Base-by-base conservation (phyloP, 805 yeast species). In the Kazachstania psychrophila region DNA sequence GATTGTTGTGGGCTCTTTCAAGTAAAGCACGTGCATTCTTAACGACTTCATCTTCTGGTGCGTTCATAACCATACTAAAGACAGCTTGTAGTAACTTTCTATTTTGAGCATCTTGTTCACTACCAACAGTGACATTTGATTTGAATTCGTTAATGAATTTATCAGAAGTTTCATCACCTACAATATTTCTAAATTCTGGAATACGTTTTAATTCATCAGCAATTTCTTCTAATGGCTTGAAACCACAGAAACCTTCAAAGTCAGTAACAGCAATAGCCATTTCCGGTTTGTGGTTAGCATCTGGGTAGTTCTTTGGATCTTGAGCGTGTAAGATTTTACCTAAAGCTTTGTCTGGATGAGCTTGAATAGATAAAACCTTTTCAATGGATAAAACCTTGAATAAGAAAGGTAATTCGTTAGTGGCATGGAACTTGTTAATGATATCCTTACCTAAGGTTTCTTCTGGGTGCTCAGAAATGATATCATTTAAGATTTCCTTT, bases 211-310 rank as follows among this genome's bases (percentile, higher is more conserved):
- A 70, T 44, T 84, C 77, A 31, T 66, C 66, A 33, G 79, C 79
- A 48, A 92, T 72, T 62, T 87, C 81, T 24, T 68, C 70, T 52
- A 88, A 72, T 15, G 98, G 98, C 58, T 92, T 80, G 69, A 92
- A 92, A 0, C 98, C 98, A 64, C 98, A 92, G 65, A 92, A 89
- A 0, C 96, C 97, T 67, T 92, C 97, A 52, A 92, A 92, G 42
- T 76, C 84, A 16, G 97, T 88, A 37, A 92, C 78, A 7, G 98
- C 98, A 54, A 92, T 76, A 34, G 98, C 97, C 98, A 92, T 92
- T 63, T 92, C 98, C n/a, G 98, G 98, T 68, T 92, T 92, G 65
- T 92, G 98, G 68, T 92, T 92, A 60, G 80, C 94, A 65, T 92
- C 98, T 3, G 97, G 97, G 60, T 92, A 92, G 65, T 92, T 83